Base-by-base conservation (phyloP, 495 filamentous ascomycete genomes). In the Xylaria intraflava region DNA sequence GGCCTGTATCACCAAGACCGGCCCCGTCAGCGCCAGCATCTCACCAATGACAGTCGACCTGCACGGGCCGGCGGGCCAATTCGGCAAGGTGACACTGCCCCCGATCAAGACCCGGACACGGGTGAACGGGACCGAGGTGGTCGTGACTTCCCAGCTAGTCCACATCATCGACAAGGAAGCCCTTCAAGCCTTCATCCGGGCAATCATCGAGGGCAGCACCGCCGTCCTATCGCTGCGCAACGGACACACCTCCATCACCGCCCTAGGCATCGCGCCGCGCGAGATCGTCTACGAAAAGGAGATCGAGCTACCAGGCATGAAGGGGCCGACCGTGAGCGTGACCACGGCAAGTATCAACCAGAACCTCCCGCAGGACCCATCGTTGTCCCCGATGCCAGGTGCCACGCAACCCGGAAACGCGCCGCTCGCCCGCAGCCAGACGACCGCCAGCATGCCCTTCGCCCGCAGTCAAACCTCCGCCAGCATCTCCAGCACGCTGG, bases 31-130 rank as follows among this genome's bases (percentile, higher is more conserved):
- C 8, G 62, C 64, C 22, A 60, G 38, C 0, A 42, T 65, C 31
- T 49, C 62, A 2, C 10, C 56, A 1, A 71, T 70, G 69, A 59
- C 53, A 6, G 49, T 70, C 42, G 64, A 71, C 16, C 51, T 71
- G 17, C 55, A 54, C 20, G 62, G 65, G 1, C 57, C 62, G 3
- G 19, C n/a, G 0, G 62, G 62, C 20, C 20, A 49, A 12, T 68
- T 67, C 50, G 69, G 67, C 8, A 55, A 40, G 6, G 49, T 69
- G 3, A 52, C 51, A 8, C 58, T 70, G 17, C 69, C 69, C 5
- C 56, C 64, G 47, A 41, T 66, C 43, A 55, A 51, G 20, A 59
- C 60, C 7, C 39, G 27, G 20, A 59, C 60, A 8, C 39, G 27
- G 19, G 53, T 54, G 1, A 29, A 53, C 19, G 63, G 63, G 41